Conservation (phyloP, 169 alveolate genomes). For the Eimeria falciformis region DNA sequence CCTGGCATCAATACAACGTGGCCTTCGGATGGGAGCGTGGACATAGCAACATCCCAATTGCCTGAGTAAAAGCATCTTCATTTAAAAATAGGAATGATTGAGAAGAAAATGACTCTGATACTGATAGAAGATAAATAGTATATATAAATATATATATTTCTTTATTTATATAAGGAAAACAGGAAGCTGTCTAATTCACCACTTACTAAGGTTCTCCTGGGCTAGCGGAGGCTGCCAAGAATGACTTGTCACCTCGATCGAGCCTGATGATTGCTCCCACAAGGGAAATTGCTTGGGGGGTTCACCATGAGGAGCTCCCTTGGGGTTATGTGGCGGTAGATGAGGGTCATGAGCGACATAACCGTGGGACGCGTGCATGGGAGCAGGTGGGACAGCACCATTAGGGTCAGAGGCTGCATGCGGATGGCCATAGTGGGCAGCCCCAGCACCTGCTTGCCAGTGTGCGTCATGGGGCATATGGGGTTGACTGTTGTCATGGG, state of each 20-base stretch:
- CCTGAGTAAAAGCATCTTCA: constrained; percentile 34
- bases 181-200: no score
- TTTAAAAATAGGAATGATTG: no score
- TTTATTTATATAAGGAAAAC: no score
- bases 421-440: constrained; percentile 63
- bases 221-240: constrained; percentile 66
- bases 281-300: constrained; percentile 6
- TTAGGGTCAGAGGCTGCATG: constrained; percentile 33
- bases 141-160: no score
- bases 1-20: constrained; percentile 83
- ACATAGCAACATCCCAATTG: constrained; percentile 83
- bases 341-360: constrained; percentile 69
- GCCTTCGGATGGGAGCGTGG: constrained; percentile 81
- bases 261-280: constrained; percentile 60
- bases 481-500: no score
- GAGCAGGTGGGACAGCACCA: constrained; percentile 27
- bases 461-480: no score
- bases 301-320: background rate
- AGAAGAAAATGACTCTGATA: no score
- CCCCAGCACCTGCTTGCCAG: no score
- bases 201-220: constrained; percentile 56
- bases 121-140: no score
- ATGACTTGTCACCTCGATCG: constrained; percentile 39
- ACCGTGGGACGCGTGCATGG: constrained; percentile 70
- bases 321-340: background rate